Conservation (phyloP, 2,329 filamentous ascomycete species). For the Talaromyces marneffei region DNA sequence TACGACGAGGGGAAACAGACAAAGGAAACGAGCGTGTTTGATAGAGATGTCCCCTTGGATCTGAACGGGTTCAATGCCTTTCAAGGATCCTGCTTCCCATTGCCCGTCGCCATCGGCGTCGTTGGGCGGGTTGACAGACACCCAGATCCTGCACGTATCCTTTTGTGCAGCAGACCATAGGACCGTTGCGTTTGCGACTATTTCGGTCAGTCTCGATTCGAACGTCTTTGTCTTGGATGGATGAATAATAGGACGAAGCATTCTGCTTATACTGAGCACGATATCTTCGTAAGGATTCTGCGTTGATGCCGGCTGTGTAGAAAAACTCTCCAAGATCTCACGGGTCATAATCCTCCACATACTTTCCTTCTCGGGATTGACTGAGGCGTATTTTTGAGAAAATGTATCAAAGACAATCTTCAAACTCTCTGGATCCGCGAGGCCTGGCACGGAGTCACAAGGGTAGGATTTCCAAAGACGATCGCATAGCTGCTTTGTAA, state of each 20-base stretch:
- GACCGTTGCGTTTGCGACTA: background rate
- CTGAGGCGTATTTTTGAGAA: background rate
- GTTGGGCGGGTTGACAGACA: background rate
- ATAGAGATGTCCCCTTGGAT: background rate
- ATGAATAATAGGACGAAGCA: background rate
- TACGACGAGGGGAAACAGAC: background rate
- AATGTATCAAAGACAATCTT: background rate
- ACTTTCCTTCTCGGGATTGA: background rate
- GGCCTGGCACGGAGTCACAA: background rate
- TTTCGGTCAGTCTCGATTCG: background rate
- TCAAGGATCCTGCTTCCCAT: background rate
- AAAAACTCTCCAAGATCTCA: background rate
- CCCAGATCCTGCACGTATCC: background rate
- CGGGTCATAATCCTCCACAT: slow-evolving; percentile 1
- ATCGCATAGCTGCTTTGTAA: background rate
- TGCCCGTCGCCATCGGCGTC: background rate
- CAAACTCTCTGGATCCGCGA: background rate
- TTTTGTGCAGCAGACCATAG: background rate
- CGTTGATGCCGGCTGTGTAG: background rate
- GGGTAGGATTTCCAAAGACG: background rate
- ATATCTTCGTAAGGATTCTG: background rate
- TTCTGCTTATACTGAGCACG: background rate
- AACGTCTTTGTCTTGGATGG: background rate
- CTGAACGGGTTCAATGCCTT: background rate
- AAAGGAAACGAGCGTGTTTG: background rate